Percentiles rank a stretch among this genome's conserved stretches.
phyloP scores from a whole-genome alignment of 495 filamentous ascomycete genomes.

The Hypoxylon perforatum region DNA sequence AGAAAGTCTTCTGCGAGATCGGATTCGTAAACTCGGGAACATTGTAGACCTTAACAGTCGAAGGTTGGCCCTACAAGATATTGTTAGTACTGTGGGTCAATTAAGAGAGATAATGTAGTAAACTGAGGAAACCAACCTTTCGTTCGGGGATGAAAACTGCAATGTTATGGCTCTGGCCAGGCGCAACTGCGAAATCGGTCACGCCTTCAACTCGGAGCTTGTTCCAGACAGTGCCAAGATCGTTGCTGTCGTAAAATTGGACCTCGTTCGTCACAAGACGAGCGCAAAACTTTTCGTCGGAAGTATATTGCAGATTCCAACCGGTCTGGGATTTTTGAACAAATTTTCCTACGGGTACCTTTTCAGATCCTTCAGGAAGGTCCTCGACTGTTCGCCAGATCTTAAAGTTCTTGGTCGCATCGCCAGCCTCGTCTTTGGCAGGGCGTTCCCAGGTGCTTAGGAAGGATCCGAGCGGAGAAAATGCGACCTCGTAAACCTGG shows the following conservation, averaged over 20 bases:
- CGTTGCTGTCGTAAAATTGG: constrained; percentile 90
- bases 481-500: constrained; percentile 92
- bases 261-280: constrained; percentile 96
- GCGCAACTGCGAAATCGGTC: constrained; percentile 86
- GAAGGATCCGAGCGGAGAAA: constrained; percentile 91
- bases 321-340: constrained; percentile 95
- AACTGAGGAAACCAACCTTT: constrained; percentile 68
- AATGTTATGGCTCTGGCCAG: constrained; percentile 87
- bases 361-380: constrained; percentile 63
- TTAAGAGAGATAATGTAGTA: neutral
- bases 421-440: constrained; percentile 89
- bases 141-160: constrained; percentile 95
- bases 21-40: constrained; percentile 83
- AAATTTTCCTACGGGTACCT: constrained; percentile 82
- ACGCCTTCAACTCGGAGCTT: constrained; percentile 94
- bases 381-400: constrained; percentile 85
- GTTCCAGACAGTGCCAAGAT: constrained; percentile 89
- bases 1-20: constrained; percentile 97
- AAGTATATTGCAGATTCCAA: constrained; percentile 97
- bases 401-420: constrained; percentile 95
- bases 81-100: constrained; percentile 18
- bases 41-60: constrained; percentile 92
- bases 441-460: constrained; percentile 97
- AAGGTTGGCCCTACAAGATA: constrained; percentile 78
- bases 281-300: constrained; percentile 91